Percentiles rank a stretch among this genome's conserved stretches.
These are phyloP conservation scores for Trichoderma koningii DNA, from an alignment of 2,329 filamentous ascomycete genomes.

Conservation along the genomic window DNA sequence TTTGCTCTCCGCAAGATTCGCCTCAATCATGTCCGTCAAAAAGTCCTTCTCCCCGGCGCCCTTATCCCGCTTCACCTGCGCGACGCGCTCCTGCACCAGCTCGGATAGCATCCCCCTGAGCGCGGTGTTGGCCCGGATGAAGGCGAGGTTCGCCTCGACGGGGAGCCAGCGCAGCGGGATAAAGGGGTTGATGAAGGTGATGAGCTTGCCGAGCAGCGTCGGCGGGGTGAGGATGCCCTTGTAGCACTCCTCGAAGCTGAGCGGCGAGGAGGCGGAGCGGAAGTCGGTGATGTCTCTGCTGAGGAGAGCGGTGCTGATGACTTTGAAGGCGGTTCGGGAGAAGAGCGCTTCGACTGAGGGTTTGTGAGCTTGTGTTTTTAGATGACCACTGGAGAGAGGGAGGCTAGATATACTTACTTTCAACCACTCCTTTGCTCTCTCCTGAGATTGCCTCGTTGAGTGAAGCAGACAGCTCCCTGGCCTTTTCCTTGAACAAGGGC, in stretches of 20 bases:
- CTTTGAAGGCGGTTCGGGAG: conserved; percentile 8
- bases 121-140: conserved; percentile 11
- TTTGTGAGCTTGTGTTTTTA: not conserved
- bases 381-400: not conserved
- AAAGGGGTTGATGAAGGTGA: conserved; percentile 16
- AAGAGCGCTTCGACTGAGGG: conserved; percentile 12
- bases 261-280: conserved; percentile 5
- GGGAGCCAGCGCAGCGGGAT: conserved; percentile 26
- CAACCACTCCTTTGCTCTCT: conserved; percentile 4
- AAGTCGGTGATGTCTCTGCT: conserved; percentile 18
- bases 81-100: conserved; percentile 20
- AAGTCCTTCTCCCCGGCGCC: conserved; percentile 6
- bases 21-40: conserved; percentile 20
- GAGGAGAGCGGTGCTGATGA: conserved; percentile 20
- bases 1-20: conserved; percentile 7
- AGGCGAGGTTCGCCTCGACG: conserved; percentile 17
- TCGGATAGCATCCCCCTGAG: conserved; percentile 20
- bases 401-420: not conserved
- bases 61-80: not conserved
- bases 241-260: conserved; percentile 26
- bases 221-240: conserved; percentile 11
- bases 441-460: conserved; percentile 7
- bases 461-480: not conserved
- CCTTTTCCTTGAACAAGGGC: conserved; percentile 18
- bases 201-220: conserved; percentile 16